Conservation (phyloP, 1,284 basidiomycete species). For the Coniophora puteana region DNA sequence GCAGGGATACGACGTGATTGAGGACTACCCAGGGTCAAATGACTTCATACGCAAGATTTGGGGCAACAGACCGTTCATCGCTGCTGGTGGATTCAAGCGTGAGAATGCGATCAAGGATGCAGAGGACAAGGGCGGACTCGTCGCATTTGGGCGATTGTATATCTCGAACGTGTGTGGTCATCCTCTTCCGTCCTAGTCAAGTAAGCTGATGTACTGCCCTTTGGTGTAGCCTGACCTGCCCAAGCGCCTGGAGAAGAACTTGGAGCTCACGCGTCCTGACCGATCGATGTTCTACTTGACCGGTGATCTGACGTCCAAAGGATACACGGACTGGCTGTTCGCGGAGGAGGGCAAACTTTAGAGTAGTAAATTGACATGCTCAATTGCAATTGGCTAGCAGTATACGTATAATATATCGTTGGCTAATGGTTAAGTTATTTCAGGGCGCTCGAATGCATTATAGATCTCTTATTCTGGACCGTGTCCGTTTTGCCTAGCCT, state of each 20-base stretch:
- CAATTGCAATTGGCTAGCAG: no score
- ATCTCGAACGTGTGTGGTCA: conserved; percentile 40
- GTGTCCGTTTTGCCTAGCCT: no score
- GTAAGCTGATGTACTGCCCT: not conserved
- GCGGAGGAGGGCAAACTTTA: no score
- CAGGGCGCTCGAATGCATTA: no score
- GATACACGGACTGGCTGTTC: conserved; percentile 40
- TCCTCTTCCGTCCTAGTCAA: conserved; percentile 1
- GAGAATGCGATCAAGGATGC: conserved; percentile 37
- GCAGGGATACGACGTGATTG: conserved; percentile 12
- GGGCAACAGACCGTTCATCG: conserved; percentile 23
- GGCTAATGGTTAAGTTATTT: not conserved
- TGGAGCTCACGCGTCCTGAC: conserved; percentile 30
- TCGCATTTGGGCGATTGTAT: conserved; percentile 13
- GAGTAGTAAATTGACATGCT: no score
- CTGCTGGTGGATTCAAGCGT: conserved; percentile 26
- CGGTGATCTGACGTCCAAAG: conserved; percentile 24
- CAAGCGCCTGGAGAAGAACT: conserved; percentile 33
- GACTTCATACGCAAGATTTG: no score
- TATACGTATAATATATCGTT: no score
- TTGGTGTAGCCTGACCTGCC: conserved; percentile 48
- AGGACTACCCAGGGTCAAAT: no score
- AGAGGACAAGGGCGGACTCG: conserved; percentile 28
- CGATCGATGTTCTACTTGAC: conserved; percentile 31
- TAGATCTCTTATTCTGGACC: no score